Base-by-base conservation (phyloP, 306 rosid genomes). In the Vigna radiata region DNA sequence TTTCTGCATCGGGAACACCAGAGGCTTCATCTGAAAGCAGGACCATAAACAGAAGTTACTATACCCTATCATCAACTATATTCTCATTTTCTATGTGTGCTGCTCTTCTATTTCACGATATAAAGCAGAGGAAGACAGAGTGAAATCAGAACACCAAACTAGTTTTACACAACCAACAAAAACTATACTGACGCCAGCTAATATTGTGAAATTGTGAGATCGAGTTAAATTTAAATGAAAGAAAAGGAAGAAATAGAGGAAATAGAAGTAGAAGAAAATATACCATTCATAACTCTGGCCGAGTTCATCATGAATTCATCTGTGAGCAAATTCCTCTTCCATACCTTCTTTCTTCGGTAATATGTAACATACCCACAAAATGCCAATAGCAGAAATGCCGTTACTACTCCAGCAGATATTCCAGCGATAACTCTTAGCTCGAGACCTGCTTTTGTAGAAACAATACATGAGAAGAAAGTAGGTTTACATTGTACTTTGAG, bases 391-490 rank as follows among this genome's bases (percentile, higher is more conserved):
- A 91, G 79, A 75, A 88, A 58, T 63, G 59, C 93, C 64, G 75
- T 89, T 76, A 87, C 77, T 62, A 54, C 92, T 83, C 88, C 97
- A 36, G 83, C 71, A 49, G 69, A 33, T 89, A 88, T 78, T 76
- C 90, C 96, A 82, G 85, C 88, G 29, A 88, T 86, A 75, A 75
- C 59, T 71, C 85, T 89, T 68, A 70, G 85, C 12, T 73, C 44
- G 55, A 84, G 69, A 76, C 91, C 97, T 87, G 92, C 79, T 87
- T 48, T 56, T 56, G 77, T 62, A 78, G 56, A 86, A 62, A 68
- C 67, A 83, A 65, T 61, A 59, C 7, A 70, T 73, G 72, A 64
- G 72, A 76, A 68, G 75, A 78, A 63, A 72, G 39, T 29, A 82
- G 46, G 61, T 64, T 17, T 3, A 43, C 43, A 44, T 66, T 47